Conservation (phyloP, 176 grass and related monocot species). For the Rhipidocladum racemiflorum region DNA sequence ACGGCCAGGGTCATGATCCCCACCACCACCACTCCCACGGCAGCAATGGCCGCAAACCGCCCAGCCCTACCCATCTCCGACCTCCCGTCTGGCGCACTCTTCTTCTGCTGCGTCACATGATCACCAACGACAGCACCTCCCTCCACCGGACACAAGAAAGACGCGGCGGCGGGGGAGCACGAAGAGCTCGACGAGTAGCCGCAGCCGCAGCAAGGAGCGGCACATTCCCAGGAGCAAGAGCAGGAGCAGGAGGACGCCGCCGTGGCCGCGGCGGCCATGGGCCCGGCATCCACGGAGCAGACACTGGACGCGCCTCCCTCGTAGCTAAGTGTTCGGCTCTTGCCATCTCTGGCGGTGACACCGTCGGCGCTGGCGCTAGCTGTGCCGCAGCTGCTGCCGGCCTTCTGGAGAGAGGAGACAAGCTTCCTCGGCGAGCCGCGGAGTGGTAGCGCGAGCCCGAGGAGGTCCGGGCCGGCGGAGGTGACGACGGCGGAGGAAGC, state of each 20-base stretch:
- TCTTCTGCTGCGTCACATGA: neutral
- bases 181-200: neutral
- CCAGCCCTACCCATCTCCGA: neutral
- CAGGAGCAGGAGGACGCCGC: neutral
- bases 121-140: neutral
- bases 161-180: neutral
- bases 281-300: neutral
- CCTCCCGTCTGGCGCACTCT: neutral
- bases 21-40: neutral
- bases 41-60: conserved; percentile 10
- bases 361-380: neutral
- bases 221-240: neutral
- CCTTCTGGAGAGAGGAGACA: conserved; percentile 16
- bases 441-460: too few relatives aligned
- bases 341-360: neutral
- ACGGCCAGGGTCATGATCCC: neutral
- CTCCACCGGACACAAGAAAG: neutral
- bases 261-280: neutral
- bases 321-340: neutral
- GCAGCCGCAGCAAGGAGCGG: neutral
- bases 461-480: neutral
- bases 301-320: conserved; percentile 1
- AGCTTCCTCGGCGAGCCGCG: conserved; percentile 9
- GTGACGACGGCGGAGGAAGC: conserved; percentile 18
- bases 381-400: neutral